Conservation (phyloP, 148 eudicot species). For the Salicornia ramosissima region DNA sequence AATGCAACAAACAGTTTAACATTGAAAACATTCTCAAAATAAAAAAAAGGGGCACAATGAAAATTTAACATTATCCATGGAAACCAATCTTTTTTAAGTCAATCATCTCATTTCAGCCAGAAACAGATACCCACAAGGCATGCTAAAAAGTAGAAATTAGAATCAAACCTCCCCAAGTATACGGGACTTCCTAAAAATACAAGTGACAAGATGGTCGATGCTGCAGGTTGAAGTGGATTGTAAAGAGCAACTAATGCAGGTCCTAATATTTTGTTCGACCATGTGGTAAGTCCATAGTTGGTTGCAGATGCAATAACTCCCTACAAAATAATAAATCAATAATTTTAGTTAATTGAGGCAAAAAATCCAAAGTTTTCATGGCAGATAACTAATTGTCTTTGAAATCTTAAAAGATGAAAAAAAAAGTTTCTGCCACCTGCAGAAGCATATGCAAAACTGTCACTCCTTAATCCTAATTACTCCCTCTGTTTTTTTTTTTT, state of each 20-base stretch:
- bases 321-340: conserved; percentile 26
- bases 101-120: background rate
- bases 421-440: background rate
- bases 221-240: conserved; percentile 87
- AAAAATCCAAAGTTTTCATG: background rate
- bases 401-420: background rate
- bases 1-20: background rate
- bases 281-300: conserved; percentile 72
- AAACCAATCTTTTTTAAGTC: background rate
- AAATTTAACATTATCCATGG: background rate
- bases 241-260: conserved; percentile 88
- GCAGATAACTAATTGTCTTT: too few relatives aligned
- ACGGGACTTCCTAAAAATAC: conserved; percentile 78
- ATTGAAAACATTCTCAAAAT: background rate
- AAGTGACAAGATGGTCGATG: conserved; percentile 63
- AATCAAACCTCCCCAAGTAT: conserved; percentile 73
- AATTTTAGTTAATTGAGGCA: too few relatives aligned
- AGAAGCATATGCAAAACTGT: background rate
- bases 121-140: background rate
- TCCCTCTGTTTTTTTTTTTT: too few relatives aligned
- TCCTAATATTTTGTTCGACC: conserved; percentile 84
- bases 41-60: background rate
- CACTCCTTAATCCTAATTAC: too few relatives aligned
- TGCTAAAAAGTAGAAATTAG: background rate
- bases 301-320: conserved; percentile 77